These are phyloP conservation scores for Starmerella scarabaei DNA, from an alignment of 805 yeast species.

Conservation along the genomic window DNA sequence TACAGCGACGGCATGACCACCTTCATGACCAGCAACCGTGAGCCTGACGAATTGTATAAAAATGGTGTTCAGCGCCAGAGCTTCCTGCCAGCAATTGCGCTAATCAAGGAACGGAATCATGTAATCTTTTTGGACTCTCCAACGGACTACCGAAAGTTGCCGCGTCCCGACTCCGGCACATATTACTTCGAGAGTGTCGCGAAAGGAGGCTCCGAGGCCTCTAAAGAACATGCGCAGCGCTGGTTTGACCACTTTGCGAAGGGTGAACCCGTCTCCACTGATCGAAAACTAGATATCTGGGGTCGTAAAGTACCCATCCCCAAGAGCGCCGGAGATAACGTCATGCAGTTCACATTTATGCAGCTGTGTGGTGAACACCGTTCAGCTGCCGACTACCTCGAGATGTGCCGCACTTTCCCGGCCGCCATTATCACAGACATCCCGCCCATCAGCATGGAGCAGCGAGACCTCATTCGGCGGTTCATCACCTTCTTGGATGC, in stretches of 20 bases:
- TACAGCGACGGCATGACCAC: conserved; percentile 66
- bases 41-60: conserved; percentile 83
- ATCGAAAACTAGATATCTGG: conserved; percentile 50
- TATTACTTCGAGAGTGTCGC: conserved; percentile 40
- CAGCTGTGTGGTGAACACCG: conserved; percentile 77
- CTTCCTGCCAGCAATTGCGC: conserved; percentile 81
- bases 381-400: conserved; percentile 89
- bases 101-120: conserved; percentile 56
- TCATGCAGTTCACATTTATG: conserved; percentile 79
- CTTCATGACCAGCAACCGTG: conserved; percentile 89
- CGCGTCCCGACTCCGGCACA: conserved; percentile 52
- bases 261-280: conserved; percentile 29
- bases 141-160: conserved; percentile 83
- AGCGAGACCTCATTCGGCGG: conserved; percentile 74
- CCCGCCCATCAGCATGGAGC: conserved; percentile 66
- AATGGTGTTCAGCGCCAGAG: conserved; percentile 90
- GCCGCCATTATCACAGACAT: conserved; percentile 85
- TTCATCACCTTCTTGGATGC: conserved; percentile 94
- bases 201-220: conserved; percentile 37
- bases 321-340: conserved; percentile 56
- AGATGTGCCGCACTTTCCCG: conserved; percentile 61
- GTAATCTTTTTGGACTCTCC: conserved; percentile 80
- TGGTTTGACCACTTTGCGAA: conserved; percentile 77
- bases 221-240: conserved; percentile 47
- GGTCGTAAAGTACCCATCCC: conserved; percentile 76